These are phyloP conservation scores for Bryoerythrophyllum caledonicum DNA, from an alignment of 225 moss, liverwort and hornwort species.

Conservation along the genomic window DNA sequence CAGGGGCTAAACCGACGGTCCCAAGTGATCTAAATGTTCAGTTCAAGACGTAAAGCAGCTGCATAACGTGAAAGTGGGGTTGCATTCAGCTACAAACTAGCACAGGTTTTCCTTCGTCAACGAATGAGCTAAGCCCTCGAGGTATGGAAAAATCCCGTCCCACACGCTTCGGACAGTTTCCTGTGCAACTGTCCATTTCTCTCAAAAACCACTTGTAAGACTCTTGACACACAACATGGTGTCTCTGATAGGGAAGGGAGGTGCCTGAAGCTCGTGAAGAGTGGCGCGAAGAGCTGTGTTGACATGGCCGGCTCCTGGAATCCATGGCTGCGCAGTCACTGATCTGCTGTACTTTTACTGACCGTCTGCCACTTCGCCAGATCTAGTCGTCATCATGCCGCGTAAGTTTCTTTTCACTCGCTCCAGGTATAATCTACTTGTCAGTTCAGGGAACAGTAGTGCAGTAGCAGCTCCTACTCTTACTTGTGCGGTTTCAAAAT, in stretches of 20 bases:
- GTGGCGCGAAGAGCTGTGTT: background rate
- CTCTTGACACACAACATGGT: background rate
- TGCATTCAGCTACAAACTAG: background rate
- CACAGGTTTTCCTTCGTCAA: no score
- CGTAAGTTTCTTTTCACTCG: background rate
- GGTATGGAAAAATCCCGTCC: background rate
- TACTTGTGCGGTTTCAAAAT: background rate
- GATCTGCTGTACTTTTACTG: constrained; percentile 11
- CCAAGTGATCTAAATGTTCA: background rate
- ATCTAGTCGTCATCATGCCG: constrained; percentile 6
- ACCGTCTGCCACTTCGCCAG: constrained; percentile 22
- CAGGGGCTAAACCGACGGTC: background rate
- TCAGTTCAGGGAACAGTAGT: background rate
- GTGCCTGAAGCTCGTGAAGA: constrained; percentile 25
- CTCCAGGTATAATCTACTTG: background rate
- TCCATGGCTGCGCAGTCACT: constrained; percentile 35
- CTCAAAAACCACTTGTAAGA: background rate
- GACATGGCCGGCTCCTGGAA: constrained; percentile 28
- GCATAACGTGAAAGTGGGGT: background rate
- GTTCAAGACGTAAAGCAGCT: background rate
- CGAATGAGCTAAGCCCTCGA: background rate
- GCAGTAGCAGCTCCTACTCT: background rate
- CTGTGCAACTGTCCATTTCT: background rate
- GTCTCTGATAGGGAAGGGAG: background rate
- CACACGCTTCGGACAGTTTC: constrained; percentile 9